Evolutionary conservation across 345 rosid species (phyloP).

Genomic region (Eucalyptus cladocalyx): DNA sequence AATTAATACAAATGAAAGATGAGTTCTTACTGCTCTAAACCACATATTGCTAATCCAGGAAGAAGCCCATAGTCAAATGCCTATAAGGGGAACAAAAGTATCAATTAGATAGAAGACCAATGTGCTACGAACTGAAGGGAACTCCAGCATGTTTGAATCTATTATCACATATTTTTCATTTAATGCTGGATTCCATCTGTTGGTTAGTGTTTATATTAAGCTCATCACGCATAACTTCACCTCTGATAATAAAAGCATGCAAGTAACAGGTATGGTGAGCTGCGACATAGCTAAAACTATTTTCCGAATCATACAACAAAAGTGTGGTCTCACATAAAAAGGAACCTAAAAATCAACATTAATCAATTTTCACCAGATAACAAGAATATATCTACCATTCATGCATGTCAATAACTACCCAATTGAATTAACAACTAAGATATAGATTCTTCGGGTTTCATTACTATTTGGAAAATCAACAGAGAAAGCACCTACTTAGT

Average conservation of each 20-base stretch:
- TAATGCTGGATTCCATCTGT: not conserved
- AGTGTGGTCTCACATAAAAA: not conserved
- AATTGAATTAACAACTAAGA: not conserved
- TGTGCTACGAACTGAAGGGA: not conserved
- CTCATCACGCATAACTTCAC: not conserved
- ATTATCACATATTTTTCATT: not conserved
- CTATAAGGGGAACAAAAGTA: conserved; percentile 5
- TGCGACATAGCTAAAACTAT: not conserved
- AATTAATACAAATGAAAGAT: not conserved
- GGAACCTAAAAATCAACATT: not conserved
- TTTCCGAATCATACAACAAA: not conserved
- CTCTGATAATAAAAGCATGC: not conserved
- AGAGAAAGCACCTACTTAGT: not conserved
- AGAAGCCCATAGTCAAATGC: conserved; percentile 83
- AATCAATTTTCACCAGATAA: not conserved
- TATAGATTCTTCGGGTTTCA: not conserved
- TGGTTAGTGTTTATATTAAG: not conserved
- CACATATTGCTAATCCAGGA: conserved; percentile 80
- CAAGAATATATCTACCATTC: not conserved
- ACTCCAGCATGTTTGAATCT: not conserved
- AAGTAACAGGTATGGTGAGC: not conserved
- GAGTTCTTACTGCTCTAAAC: conserved; percentile 66
- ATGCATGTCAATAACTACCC: not conserved
- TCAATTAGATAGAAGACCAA: not conserved
- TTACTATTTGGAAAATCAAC: not conserved